These are phyloP conservation scores for Xylariomycetidae sp. DNA, from an alignment of 2,329 filamentous ascomycete genomes.

Conservation along the genomic window DNA sequence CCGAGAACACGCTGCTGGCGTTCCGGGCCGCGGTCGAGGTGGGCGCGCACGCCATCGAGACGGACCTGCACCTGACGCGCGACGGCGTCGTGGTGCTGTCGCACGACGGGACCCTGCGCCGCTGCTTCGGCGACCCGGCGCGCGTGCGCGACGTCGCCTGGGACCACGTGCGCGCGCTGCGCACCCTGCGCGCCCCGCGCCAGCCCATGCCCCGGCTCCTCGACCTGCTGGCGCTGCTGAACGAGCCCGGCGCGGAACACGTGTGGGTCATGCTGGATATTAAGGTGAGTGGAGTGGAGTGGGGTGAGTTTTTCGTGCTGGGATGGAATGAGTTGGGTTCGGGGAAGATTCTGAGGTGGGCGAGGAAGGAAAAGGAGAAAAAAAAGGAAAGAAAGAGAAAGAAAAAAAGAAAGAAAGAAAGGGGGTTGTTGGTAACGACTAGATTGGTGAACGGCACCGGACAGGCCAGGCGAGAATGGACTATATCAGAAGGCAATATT, in stretches of 20 bases:
- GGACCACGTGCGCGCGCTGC: constrained; percentile 63
- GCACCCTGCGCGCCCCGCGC: constrained; percentile 62
- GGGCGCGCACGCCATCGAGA: constrained; percentile 80
- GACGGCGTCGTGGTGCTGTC: constrained; percentile 83
- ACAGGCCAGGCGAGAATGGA: no score
- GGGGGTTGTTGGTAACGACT: no score
- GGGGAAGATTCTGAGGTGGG: neutral
- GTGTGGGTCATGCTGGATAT: constrained; percentile 86
- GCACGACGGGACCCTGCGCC: constrained; percentile 73
- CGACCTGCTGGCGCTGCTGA: constrained; percentile 71
- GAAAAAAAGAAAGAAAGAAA: neutral
- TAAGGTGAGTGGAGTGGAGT: constrained; percentile 52
- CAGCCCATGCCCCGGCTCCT: constrained; percentile 67
- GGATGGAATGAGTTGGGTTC: neutral
- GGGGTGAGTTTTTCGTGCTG: constrained; percentile 1
- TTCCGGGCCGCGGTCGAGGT: constrained; percentile 66
- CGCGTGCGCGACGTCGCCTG: constrained; percentile 74
- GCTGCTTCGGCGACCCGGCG: constrained; percentile 74
- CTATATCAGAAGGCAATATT: no score
- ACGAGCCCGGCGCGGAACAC: constrained; percentile 56
- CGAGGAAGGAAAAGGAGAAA: neutral
- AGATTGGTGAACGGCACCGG: no score
- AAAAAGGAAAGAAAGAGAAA: neutral
- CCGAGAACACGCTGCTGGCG: constrained; percentile 82
- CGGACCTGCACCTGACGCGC: constrained; percentile 76